Evolutionary conservation across 2,329 filamentous ascomycete species (phyloP), one percentile per base, ranked within the genome.

Genomic region (Gliomastix tumulicola): DNA sequence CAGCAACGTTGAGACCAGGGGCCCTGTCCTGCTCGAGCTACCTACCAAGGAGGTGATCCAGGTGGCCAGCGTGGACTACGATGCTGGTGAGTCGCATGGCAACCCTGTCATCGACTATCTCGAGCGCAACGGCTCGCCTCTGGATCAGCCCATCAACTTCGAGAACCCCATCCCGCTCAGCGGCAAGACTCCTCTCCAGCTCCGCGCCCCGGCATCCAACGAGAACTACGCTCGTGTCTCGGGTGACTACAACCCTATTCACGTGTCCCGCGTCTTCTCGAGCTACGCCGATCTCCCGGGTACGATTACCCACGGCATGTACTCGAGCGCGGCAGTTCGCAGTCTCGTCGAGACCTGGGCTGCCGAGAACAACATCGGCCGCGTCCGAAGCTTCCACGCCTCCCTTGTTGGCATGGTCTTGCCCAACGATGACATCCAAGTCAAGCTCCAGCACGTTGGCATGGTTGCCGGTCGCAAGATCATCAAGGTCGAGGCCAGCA

Each of bases 381-480:
- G 92, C 51, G 90, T 98, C 36, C 83, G 92, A 54, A 96, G 90
- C 66, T 98, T 96, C 78, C 88, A 96, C 55, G 92, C 89, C 44
- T 90, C 84, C 17, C 76, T 98, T 34, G 89, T 95, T n/a, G 92
- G 92, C 47, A 98, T 98, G 92, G 94, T 98, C 10, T 72, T 98
- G 42, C 92, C 92, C 37, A 94, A 97, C 49, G 94, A 98, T 55
- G 84, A 90, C 44, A 84, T 98, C 44, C 79, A 94, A 46, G 90
- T 98, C 53, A 94, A 88, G 66, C 76, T 98, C 36, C 87, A 96
- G 68, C 92, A 98, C 56, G 83, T 94, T 21, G 92, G 90, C 54
- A 98, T 98, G 92, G 85, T 98, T 42, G 83, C 87, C 53, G 92
- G 92, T 55, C 89, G 92, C 62, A 98, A 97, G 78, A 97, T 97